Base-by-base conservation (phyloP, 768 basidiomycete genomes). In the Leccinum disarticulatum region DNA sequence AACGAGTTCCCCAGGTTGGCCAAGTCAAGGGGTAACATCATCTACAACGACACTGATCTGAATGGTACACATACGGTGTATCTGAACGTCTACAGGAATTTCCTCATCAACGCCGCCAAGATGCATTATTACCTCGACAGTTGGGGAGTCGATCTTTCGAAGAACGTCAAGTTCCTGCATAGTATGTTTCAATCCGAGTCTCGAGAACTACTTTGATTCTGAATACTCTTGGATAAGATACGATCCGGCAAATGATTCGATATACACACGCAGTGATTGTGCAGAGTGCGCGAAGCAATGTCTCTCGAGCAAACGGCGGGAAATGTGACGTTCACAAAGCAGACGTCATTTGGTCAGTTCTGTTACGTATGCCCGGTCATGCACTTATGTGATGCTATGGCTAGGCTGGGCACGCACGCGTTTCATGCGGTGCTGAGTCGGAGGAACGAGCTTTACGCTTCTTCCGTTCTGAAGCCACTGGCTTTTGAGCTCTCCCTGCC, bases 51-150 rank as follows among this genome's bases (percentile, higher is more conserved):
- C 69, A 80, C 81, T 5, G 68, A 71, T 14, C 78, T 96, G 61
- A 97, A 95, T 71, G 74, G 83, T 8, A 64, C 73, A 17, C 67
- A 80, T 46, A 81, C 80, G 2, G 84, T 93, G 10, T 84, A 90
- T 71, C 71, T 85, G 55, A 99, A 98, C 73, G 80, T 96, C 13
- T 97, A 93, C 71, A 90, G 93, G 70, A 91, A 87, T 67, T 89
- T 95, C 68, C 73, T 91, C 31, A 72, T 97, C 47, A 80, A 86
- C 3, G 92, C 90, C 0, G 87, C 94, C 80, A 96, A 92, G 76
- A 89, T 93, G 81, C 86, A 92, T 60, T 80, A 83, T 55, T 97
- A 98, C 70, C 76, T 98, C 35, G 79, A 81, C 36, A 79, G 80
- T 54, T 88, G 85, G 85, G 78, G 81, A 14, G 61, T 78, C 17